A percentile compares a stretch with the other conserved stretches of the same genome.
phyloP scores from a whole-genome alignment of 1,139 yeast species.

The Candida smagusa region DNA sequence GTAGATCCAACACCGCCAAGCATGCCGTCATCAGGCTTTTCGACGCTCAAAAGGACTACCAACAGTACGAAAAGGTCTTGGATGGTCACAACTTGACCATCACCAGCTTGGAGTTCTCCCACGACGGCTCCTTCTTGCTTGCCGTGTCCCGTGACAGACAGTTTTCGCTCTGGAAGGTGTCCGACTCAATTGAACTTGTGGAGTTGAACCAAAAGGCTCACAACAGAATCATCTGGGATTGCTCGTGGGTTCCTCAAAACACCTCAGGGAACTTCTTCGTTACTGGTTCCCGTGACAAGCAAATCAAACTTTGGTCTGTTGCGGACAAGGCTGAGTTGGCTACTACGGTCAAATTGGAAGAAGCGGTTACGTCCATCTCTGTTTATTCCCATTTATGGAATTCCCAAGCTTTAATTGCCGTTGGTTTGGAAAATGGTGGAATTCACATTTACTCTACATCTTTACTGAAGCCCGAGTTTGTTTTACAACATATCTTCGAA shows the following conservation, averaged over 20 bases:
- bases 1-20: conserved; percentile 76
- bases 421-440: conserved; percentile 69
- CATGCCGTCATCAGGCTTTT: conserved; percentile 87
- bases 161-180: conserved; percentile 70
- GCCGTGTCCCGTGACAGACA: conserved; percentile 91
- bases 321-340: conserved; percentile 24
- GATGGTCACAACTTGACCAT: conserved; percentile 76
- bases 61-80: conserved; percentile 39
- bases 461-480: conserved; percentile 28
- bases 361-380: conserved; percentile 75
- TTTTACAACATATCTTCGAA: conserved; percentile 28
- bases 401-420: conserved; percentile 44
- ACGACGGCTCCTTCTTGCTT: conserved; percentile 62
- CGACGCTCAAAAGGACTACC: conserved; percentile 48
- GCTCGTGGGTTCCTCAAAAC: conserved; percentile 67
- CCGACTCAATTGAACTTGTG: conserved; percentile 33
- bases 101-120: conserved; percentile 76
- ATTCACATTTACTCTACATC: conserved; percentile 22
- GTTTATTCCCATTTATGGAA: conserved; percentile 30
- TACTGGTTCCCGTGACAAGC: conserved; percentile 87
- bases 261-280: conserved; percentile 45
- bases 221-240: conserved; percentile 91
- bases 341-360: conserved; percentile 36
- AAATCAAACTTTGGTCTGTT: conserved; percentile 67
- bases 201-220: conserved; percentile 71